Evolutionary conservation across 176 grass and related monocot species (phyloP).

Genomic region (Aegilops bicornis): DNA sequence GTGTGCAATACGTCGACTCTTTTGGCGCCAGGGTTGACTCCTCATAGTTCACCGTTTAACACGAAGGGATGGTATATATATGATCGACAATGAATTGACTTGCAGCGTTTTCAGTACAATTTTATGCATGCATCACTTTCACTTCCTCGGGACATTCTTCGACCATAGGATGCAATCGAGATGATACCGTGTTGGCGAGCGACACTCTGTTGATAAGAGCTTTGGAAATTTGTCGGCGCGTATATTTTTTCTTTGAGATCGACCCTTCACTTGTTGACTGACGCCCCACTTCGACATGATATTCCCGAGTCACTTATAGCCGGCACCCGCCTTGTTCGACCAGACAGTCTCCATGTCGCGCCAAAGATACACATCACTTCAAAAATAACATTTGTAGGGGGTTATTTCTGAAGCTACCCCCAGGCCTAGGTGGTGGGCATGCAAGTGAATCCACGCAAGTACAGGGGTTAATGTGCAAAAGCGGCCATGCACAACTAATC

Average conservation of each 20-base stretch:
- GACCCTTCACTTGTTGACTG: neutral
- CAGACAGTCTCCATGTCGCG: neutral
- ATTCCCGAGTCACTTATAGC: neutral
- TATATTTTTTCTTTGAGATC: neutral
- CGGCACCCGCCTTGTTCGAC: neutral
- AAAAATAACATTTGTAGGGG: neutral
- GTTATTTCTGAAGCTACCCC: neutral
- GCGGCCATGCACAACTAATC: neutral
- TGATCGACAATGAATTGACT: neutral
- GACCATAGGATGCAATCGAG: neutral
- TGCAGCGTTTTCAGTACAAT: neutral
- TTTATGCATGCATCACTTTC: neutral
- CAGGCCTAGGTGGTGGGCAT: neutral
- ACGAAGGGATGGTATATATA: neutral
- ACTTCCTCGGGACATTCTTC: neutral
- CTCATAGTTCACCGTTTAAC: neutral
- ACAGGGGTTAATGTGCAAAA: conserved; percentile 4
- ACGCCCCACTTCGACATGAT: neutral
- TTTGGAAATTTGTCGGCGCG: neutral
- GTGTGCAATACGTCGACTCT: neutral
- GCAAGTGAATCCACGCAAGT: neutral
- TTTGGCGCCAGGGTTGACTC: neutral
- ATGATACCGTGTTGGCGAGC: neutral
- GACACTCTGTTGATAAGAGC: neutral
- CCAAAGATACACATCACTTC: neutral